Evolutionary conservation across 768 basidiomycete genomes (phyloP).

Genomic region (Hortiboletus campestris): DNA sequence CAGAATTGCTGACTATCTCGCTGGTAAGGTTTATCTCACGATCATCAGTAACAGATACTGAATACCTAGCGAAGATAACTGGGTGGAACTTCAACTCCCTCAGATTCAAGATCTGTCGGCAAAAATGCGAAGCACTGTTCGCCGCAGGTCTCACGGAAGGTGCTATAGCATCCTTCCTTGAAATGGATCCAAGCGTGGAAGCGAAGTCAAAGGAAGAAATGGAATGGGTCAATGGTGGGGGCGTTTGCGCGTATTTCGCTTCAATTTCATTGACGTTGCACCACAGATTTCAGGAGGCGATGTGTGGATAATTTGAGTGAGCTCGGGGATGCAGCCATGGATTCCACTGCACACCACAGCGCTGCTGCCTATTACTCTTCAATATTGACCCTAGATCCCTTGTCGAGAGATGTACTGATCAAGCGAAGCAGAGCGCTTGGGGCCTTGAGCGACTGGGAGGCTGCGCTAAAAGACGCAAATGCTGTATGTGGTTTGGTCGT

Average conservation of each 20-base stretch:
- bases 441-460: not conserved
- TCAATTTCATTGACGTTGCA: not conserved
- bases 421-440: constrained; percentile 11
- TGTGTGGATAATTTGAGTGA: constrained; percentile 9
- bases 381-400: constrained; percentile 3
- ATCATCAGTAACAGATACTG: not conserved
- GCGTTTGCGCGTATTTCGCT: not conserved
- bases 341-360: constrained; percentile 1
- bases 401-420: not conserved
- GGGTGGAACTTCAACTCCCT: constrained; percentile 15
- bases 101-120: constrained; percentile 2
- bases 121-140: constrained; percentile 7
- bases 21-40: constrained; percentile 3
- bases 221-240: constrained; percentile 8
- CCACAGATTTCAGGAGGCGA: constrained; percentile 8
- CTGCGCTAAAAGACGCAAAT: constrained; percentile 9
- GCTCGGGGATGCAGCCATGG: constrained; percentile 3
- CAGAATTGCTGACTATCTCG: constrained; percentile 15
- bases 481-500: not conserved
- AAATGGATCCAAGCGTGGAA: not conserved
- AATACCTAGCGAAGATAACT: constrained; percentile 7
- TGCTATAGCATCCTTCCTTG: constrained; percentile 5
- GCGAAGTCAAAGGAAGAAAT: not conserved
- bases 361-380: constrained; percentile 12
- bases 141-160: not conserved